phyloP scores from a whole-genome alignment of 192 early-diverging fungal species.

The Coemansia sp. region DNA sequence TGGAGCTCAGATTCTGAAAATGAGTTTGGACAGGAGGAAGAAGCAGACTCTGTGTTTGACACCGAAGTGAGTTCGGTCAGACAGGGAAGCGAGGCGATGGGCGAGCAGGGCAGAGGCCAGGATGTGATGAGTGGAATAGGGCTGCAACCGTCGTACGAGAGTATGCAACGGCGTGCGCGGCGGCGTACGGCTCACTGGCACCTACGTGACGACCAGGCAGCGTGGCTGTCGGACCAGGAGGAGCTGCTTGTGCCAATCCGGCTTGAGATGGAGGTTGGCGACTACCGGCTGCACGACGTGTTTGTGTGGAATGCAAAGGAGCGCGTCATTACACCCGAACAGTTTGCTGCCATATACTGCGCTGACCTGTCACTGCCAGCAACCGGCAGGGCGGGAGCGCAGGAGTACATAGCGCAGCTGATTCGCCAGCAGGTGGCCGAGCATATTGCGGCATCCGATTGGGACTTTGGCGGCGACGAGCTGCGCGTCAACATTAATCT shows the following conservation, averaged over 20 bases:
- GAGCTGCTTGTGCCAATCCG: slow-evolving; percentile 86
- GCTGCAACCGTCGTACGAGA: slow-evolving; percentile 31
- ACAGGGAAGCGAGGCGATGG: slow-evolving; percentile 38
- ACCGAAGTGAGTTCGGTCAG: slow-evolving; percentile 46
- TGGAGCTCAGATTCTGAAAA: slow-evolving; percentile 56
- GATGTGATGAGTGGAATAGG: slow-evolving; percentile 51
- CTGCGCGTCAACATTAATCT: slow-evolving; percentile 60
- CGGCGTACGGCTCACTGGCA: slow-evolving; percentile 54
- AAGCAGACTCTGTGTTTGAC: slow-evolving; percentile 41
- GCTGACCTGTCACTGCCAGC: slow-evolving; percentile 70
- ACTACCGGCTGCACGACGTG: slow-evolving; percentile 78
- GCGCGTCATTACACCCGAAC: slow-evolving; percentile 73
- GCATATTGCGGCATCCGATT: slow-evolving; percentile 36
- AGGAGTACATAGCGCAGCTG: slow-evolving; percentile 46
- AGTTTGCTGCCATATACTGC: slow-evolving; percentile 82
- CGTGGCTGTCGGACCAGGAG: slow-evolving; percentile 61
- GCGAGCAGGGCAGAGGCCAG: slow-evolving; percentile 20
- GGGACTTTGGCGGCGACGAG: slow-evolving; percentile 41
- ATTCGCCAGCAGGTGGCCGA: slow-evolving; percentile 52
- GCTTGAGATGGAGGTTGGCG: slow-evolving; percentile 87
- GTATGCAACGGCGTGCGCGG: slow-evolving; percentile 34
- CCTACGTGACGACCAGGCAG: slow-evolving; percentile 50
- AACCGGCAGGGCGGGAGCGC: slow-evolving; percentile 21
- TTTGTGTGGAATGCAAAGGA: slow-evolving; percentile 95
- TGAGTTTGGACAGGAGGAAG: slow-evolving; percentile 43